Evolutionary conservation across 192 early-diverging fungal genomes (phyloP).

Genomic region (Entophlyctis luteolus): DNA sequence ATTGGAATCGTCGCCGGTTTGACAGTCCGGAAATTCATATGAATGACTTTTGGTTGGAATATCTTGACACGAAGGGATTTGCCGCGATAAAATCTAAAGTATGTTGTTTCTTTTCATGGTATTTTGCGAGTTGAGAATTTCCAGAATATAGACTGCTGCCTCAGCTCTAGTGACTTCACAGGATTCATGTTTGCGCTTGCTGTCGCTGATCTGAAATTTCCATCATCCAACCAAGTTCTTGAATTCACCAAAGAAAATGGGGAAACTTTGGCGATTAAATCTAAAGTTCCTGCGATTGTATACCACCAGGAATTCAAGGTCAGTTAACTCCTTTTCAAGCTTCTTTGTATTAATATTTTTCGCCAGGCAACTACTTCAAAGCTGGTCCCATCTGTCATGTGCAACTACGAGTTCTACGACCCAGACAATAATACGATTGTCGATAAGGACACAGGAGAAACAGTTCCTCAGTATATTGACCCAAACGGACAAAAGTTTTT

Average conservation of each 20-base stretch:
- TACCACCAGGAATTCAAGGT: conserved; percentile 27
- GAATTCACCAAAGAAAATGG: not conserved
- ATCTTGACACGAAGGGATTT: no score
- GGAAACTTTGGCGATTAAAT: not conserved
- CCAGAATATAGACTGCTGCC: not conserved
- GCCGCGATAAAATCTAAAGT: not conserved
- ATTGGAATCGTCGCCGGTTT: not conserved
- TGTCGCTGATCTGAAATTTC: conserved; percentile 1
- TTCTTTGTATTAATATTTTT: not conserved
- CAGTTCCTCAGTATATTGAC: conserved; percentile 18
- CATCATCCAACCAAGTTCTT: not conserved
- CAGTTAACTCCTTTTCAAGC: not conserved
- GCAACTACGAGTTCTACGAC: conserved; percentile 10
- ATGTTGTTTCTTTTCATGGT: not conserved
- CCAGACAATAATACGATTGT: conserved; percentile 8
- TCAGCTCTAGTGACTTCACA: conserved; percentile 3
- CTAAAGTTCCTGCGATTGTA: not conserved
- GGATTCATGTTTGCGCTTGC: conserved; percentile 16
- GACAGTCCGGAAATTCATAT: conserved; percentile 6
- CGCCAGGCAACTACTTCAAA: conserved; percentile 4
- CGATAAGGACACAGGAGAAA: conserved; percentile 11
- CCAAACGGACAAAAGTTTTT: conserved; percentile 4
- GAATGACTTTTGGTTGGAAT: conserved; percentile 17
- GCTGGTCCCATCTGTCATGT: conserved; percentile 6
- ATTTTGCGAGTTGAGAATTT: not conserved